phyloP scores from a whole-genome alignment of 768 basidiomycete species.

The Phanerochaete carnosa region DNA sequence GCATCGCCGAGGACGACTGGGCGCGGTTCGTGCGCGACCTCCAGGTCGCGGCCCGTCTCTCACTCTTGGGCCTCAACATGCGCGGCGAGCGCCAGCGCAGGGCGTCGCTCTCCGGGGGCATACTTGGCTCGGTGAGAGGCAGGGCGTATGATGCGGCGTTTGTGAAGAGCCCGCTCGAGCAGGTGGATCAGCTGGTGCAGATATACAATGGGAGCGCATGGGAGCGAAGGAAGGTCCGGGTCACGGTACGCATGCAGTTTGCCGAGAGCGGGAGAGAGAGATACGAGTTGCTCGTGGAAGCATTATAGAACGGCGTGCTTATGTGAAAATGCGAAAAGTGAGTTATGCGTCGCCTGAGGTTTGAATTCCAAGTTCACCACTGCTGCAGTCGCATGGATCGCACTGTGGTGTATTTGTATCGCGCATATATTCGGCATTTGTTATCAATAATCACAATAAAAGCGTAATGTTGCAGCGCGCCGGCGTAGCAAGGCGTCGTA shows the following conservation, averaged over 20 bases:
- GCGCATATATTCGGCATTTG: too few species aligned
- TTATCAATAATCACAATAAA: too few species aligned
- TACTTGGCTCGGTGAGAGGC: not conserved
- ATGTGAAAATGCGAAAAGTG: not conserved
- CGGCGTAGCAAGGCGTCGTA: too few species aligned
- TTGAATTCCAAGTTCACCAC: too few species aligned
- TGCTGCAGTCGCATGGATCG: too few species aligned
- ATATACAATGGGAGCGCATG: conserved; percentile 9
- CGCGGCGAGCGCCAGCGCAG: not conserved
- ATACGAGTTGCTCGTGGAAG: conserved; percentile 10
- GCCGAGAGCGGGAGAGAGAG: conserved; percentile 3
- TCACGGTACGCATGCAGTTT: conserved; percentile 1
- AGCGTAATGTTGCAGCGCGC: too few species aligned
- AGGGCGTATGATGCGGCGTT: conserved; percentile 12
- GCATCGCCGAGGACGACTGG: conserved; percentile 8
- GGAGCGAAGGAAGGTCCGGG: conserved; percentile 10
- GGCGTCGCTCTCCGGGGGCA: not conserved
- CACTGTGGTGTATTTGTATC: too few species aligned
- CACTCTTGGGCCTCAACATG: not conserved
- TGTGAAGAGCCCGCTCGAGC: conserved; percentile 5
- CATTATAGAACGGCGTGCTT: conserved; percentile 4
- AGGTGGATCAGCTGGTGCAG: conserved; percentile 7
- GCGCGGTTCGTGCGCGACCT: conserved; percentile 11
- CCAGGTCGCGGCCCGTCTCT: conserved; percentile 4
- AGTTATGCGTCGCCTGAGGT: too few species aligned